These are phyloP conservation scores for Aspergillus udagawae DNA, from an alignment of 2,329 filamentous ascomycete species.

Conservation along the genomic window DNA sequence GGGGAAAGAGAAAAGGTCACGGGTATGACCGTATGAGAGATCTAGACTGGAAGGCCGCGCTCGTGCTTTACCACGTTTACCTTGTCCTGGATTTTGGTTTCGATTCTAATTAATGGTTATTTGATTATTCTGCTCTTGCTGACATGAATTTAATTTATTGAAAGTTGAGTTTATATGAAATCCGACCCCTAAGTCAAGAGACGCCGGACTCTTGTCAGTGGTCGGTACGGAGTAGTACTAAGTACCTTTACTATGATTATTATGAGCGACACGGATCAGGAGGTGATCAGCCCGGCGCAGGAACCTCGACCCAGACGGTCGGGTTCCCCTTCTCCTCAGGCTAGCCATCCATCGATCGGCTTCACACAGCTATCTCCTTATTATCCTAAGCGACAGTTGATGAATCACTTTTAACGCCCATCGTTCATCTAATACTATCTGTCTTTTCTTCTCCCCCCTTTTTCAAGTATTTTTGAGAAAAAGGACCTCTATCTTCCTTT, in stretches of 20 bases:
- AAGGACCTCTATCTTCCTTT: neutral
- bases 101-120: neutral
- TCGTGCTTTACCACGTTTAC: neutral
- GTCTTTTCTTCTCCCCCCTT: neutral
- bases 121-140: neutral
- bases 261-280: slow-evolving; percentile 12
- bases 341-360: too few species aligned
- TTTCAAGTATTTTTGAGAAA: neutral
- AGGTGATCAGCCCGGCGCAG: slow-evolving; percentile 24
- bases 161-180: neutral
- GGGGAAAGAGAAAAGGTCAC: neutral
- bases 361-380: neutral
- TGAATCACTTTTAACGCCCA: neutral
- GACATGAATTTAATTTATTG: neutral
- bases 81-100: neutral
- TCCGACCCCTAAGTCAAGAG: neutral
- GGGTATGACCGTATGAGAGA: neutral
- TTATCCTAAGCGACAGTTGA: neutral
- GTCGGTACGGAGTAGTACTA: neutral
- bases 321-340: slow-evolving; percentile 11
- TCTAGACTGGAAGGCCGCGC: neutral
- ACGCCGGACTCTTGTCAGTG: neutral
- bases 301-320: slow-evolving; percentile 27
- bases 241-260: neutral
- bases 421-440: neutral